phyloP scores from a whole-genome alignment of 139 green algal species.

The Trebouxia sp. region DNA sequence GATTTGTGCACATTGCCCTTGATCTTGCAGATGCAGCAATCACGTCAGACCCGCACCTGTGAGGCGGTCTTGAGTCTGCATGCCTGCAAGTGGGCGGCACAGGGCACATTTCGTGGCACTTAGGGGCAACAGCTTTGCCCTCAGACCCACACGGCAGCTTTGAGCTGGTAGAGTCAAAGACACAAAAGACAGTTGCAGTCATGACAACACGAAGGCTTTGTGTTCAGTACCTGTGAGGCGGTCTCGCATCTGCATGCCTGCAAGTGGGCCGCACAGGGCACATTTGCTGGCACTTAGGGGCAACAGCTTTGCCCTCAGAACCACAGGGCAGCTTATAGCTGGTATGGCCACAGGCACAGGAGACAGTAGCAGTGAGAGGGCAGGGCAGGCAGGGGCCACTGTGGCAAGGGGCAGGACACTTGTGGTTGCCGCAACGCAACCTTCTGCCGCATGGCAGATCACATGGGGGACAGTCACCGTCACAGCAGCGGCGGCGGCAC shows the following conservation, averaged over 20 bases:
- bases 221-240: slow-evolving; percentile 60
- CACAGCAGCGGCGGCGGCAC: slow-evolving; percentile 87
- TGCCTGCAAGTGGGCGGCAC: slow-evolving; percentile 69
- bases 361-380: slow-evolving; percentile 64
- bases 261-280: slow-evolving; percentile 68
- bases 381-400: slow-evolving; percentile 77
- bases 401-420: slow-evolving; percentile 75
- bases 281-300: slow-evolving; percentile 59
- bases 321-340: slow-evolving; percentile 75
- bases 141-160: slow-evolving; percentile 78
- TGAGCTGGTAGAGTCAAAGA: slow-evolving; percentile 64
- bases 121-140: slow-evolving; percentile 53
- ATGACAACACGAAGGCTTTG: no score
- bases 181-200: slow-evolving; percentile 67
- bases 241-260: slow-evolving; percentile 50
- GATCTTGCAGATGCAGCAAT: no score
- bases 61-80: slow-evolving; percentile 40
- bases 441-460: slow-evolving; percentile 63
- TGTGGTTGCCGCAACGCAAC: slow-evolving; percentile 84
- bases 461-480: slow-evolving; percentile 81
- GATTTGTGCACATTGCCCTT: no score
- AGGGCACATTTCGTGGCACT: slow-evolving; percentile 60
- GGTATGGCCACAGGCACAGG: slow-evolving; percentile 71
- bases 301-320: slow-evolving; percentile 54
- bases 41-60: no score